Percentiles rank a stretch among this genome's conserved stretches.
Conservation (phyloP, 495 filamentous ascomycete genomes). For the Penicillium subrubescens region DNA sequence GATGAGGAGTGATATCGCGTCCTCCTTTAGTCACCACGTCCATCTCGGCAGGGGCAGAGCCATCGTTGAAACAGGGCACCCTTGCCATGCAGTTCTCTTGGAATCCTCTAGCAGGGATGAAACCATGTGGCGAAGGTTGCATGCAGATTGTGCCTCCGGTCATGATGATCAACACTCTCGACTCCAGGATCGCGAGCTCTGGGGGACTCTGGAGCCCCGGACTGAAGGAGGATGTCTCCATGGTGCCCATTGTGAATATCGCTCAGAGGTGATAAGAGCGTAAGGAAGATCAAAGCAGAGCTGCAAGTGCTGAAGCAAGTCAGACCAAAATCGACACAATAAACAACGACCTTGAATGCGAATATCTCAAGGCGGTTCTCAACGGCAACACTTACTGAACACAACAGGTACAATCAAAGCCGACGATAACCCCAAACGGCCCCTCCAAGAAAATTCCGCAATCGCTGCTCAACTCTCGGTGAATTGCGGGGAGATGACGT, state of each 20-base stretch:
- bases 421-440: constrained; percentile 8
- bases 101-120: constrained; percentile 77
- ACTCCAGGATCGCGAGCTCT: constrained; percentile 55
- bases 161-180: constrained; percentile 85
- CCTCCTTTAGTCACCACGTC: constrained; percentile 54
- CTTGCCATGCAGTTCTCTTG: constrained; percentile 80
- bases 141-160: constrained; percentile 98
- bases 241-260: constrained; percentile 28
- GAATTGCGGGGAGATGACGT: constrained; percentile 22
- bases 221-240: constrained; percentile 26
- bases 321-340: not conserved
- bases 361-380: not conserved
- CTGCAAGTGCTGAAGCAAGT: not conserved
- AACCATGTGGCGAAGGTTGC: constrained; percentile 66
- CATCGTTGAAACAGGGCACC: constrained; percentile 88
- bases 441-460: constrained; percentile 9
- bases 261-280: not conserved
- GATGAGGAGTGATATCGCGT: constrained; percentile 45
- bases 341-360: not conserved
- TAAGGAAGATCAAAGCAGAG: not conserved
- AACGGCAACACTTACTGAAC: not conserved
- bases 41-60: constrained; percentile 57
- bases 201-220: constrained; percentile 24
- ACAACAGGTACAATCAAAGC: not conserved
- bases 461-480: constrained; percentile 1